These are phyloP conservation scores for Primulina eburnea DNA, from an alignment of 257 asterid species.

Conservation along the genomic window DNA sequence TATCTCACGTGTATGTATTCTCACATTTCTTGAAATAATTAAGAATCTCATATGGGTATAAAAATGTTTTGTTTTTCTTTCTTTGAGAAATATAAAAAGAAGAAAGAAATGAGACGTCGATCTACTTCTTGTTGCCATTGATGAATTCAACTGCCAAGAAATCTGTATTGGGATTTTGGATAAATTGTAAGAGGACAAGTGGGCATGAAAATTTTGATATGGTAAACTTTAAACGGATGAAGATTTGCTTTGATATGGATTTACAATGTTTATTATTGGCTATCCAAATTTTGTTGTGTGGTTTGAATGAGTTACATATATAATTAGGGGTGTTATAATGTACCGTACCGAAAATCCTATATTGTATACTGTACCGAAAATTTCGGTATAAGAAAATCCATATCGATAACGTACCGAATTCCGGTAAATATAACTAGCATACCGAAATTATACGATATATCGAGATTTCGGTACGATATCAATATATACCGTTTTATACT, in stretches of 20 bases:
- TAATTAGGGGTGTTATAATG: too few species aligned
- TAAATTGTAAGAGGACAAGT: background rate
- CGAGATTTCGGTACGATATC: too few species aligned
- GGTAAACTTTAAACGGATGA: background rate
- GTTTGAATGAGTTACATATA: too few species aligned
- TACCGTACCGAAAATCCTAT: too few species aligned
- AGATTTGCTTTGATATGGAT: background rate
- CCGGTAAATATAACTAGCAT: too few species aligned
- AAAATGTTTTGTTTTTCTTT: background rate
- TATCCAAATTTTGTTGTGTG: background rate
- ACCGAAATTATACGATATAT: too few species aligned
- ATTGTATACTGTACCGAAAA: too few species aligned
- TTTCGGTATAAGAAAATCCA: too few species aligned
- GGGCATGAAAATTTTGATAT: background rate
- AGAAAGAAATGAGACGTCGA: background rate
- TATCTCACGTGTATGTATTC: too few species aligned
- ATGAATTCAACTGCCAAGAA: background rate
- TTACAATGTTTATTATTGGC: background rate
- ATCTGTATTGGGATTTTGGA: background rate
- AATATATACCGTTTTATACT: too few species aligned
- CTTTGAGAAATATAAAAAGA: background rate
- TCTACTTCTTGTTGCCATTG: background rate
- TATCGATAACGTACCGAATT: too few species aligned
- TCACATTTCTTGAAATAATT: too few species aligned
- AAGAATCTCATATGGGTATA: background rate